Conservation (phyloP, 176 grass and related monocot genomes). For the Paspalum vaginatum region DNA sequence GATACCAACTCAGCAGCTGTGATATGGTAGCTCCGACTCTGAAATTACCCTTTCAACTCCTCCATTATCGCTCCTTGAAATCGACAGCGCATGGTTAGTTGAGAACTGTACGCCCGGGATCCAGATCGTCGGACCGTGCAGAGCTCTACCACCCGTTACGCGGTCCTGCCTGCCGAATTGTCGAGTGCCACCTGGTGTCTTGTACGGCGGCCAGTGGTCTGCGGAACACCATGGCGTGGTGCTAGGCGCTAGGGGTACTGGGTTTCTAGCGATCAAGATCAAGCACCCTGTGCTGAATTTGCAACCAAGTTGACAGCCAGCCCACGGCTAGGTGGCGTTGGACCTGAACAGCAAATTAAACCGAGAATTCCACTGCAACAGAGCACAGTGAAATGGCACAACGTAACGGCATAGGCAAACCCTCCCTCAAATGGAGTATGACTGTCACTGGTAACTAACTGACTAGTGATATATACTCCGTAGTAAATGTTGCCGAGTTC, state of each 20-base stretch:
- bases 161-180: not conserved
- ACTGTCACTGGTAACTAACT: not conserved
- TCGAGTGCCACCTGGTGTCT: not conserved
- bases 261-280: not conserved
- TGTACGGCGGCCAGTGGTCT: not conserved
- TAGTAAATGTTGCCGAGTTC: not conserved
- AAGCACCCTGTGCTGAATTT: not conserved
- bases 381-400: not conserved
- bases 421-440: not conserved
- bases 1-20: not conserved
- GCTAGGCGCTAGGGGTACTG: no score
- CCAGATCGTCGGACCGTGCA: not conserved
- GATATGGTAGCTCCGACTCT: not conserved
- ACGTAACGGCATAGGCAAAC: not conserved
- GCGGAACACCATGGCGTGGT: no score
- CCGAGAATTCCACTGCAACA: no score
- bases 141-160: not conserved
- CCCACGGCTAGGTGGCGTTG: no score
- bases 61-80: not conserved
- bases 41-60: not conserved
- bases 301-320: no score
- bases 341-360: no score
- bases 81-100: not conserved
- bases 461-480: no score
- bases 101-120: not conserved